These are phyloP conservation scores for Candida chilensis DNA, from an alignment of 805 yeast genomes.

Conservation along the genomic window DNA sequence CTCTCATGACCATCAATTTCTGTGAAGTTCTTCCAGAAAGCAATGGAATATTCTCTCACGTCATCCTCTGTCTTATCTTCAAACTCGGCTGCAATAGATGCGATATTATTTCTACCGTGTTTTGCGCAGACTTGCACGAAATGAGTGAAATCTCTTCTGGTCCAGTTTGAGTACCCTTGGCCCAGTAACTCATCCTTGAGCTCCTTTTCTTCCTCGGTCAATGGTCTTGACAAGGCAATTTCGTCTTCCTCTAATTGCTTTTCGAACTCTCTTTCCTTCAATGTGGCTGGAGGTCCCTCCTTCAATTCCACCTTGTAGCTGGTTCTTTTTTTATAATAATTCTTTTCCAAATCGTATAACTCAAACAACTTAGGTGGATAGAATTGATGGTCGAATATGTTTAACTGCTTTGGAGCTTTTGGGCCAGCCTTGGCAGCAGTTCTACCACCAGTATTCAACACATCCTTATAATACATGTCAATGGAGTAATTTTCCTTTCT, in stretches of 20 bases:
- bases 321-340: conserved; percentile 61
- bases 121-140: conserved; percentile 68
- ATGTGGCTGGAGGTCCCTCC: conserved; percentile 34
- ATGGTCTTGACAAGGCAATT: conserved; percentile 66
- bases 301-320: conserved; percentile 56
- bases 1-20: conserved; percentile 88
- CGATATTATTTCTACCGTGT: conserved; percentile 70
- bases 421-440: conserved; percentile 48
- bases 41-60: conserved; percentile 64
- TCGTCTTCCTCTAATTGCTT: conserved; percentile 59
- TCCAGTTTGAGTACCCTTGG: conserved; percentile 78
- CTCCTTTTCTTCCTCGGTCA: conserved; percentile 74
- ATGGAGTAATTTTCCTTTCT: conserved; percentile 80
- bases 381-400: conserved; percentile 85
- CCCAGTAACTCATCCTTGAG: conserved; percentile 47
- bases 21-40: conserved; percentile 72
- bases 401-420: conserved; percentile 76
- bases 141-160: conserved; percentile 78
- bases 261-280: conserved; percentile 25
- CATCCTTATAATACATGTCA: conserved; percentile 74
- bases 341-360: conserved; percentile 73
- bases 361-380: conserved; percentile 70
- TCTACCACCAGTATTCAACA: conserved; percentile 64
- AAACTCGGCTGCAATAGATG: conserved; percentile 67
- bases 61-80: conserved; percentile 79